These are phyloP conservation scores for Sphagnum magellanicum DNA, from an alignment of 228 moss, liverwort and hornwort species.

Conservation along the genomic window DNA sequence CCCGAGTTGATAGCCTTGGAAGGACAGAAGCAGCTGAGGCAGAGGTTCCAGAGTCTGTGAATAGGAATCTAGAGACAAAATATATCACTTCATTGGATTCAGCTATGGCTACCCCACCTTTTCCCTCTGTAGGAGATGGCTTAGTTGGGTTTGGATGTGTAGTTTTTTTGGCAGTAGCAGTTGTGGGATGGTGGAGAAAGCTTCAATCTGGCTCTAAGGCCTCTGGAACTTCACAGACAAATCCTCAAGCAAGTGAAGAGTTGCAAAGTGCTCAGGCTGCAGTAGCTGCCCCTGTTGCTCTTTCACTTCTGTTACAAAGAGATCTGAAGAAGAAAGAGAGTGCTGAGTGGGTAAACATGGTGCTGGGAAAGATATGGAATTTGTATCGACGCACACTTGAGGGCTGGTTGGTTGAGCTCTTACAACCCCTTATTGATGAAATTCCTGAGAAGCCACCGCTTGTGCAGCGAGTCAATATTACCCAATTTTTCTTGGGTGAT, in stretches of 20 bases:
- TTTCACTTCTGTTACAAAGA: conserved; percentile 72
- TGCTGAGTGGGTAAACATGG: conserved; percentile 98
- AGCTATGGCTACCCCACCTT: conserved; percentile 47
- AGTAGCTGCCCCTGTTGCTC: conserved; percentile 60
- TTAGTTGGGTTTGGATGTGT: conserved; percentile 51
- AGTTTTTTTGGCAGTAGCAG: conserved; percentile 30
- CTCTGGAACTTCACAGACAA: conserved; percentile 10
- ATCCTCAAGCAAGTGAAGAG: conserved; percentile 12
- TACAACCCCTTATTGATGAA: conserved; percentile 91
- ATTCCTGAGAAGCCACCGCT: conserved; percentile 74
- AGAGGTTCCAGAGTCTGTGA: conserved; percentile 26
- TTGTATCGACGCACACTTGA: conserved; percentile 82
- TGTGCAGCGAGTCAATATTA: conserved; percentile 72
- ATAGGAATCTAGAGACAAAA: conserved; percentile 26
- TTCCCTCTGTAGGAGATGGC: conserved; percentile 46
- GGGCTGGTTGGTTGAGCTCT: conserved; percentile 41
- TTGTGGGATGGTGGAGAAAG: conserved; percentile 52
- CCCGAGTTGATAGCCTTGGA: conserved; percentile 24
- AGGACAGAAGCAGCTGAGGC: conserved; percentile 23
- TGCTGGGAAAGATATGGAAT: conserved; percentile 91
- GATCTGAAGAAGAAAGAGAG: conserved; percentile 81
- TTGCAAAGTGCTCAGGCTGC: conserved; percentile 33
- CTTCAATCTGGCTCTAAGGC: conserved; percentile 19
- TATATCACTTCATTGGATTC: conserved; percentile 49
- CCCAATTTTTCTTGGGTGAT: conserved; percentile 79